phyloP scores from a whole-genome alignment of 2,329 filamentous ascomycete genomes.

The Magnaporthales sp. region DNA sequence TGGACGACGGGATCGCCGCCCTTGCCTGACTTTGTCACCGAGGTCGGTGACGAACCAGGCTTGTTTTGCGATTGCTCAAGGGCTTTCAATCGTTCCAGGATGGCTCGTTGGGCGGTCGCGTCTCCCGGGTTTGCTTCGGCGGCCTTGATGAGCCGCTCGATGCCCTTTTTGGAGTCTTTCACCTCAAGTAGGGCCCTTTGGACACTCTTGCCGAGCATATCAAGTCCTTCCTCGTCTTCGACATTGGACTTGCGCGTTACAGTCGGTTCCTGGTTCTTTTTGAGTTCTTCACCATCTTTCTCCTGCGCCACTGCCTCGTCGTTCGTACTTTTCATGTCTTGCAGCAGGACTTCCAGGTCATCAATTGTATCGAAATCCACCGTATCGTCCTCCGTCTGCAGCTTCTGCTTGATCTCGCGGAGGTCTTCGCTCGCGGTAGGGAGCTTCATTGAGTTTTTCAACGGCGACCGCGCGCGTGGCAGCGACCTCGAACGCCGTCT shows the following conservation, averaged over 20 bases:
- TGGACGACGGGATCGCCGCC: neutral
- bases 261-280: neutral
- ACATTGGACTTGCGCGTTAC: neutral
- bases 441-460: conserved; percentile 44
- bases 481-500: conserved; percentile 26
- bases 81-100: neutral
- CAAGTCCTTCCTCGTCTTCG: conserved; percentile 16
- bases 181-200: conserved; percentile 42
- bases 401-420: conserved; percentile 38
- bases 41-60: neutral
- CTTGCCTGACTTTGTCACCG: neutral
- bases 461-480: conserved; percentile 33
- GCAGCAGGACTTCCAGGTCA: conserved; percentile 43
- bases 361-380: conserved; percentile 53
- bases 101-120: neutral
- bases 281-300: conserved; percentile 11
- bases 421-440: conserved; percentile 48
- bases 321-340: conserved; percentile 23
- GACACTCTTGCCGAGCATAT: conserved; percentile 44
- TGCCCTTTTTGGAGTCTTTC: conserved; percentile 46
- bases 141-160: conserved; percentile 37
- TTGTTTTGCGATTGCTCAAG: neutral
- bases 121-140: neutral
- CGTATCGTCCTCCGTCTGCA: conserved; percentile 51
- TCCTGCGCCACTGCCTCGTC: conserved; percentile 16